Evolutionary conservation across 768 basidiomycete species (phyloP), one percentile per base, ranked within the genome.

Genomic region (Artomyces pyxidatus): DNA sequence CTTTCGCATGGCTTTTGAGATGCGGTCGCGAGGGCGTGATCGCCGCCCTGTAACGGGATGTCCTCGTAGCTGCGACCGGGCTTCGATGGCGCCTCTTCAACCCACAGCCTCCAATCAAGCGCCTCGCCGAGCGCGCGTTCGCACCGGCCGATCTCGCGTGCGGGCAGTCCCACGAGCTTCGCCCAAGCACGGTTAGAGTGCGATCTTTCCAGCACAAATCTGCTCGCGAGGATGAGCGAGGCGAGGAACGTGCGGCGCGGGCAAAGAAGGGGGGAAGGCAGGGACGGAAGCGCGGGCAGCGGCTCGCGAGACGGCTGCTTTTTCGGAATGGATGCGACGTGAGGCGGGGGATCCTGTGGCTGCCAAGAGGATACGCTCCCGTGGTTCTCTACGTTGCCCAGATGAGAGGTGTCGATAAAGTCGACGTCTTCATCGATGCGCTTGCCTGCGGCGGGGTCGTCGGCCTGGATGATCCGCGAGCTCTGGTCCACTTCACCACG

Each of bases 171-270:
- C n/a, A 86, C 88, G 6, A 97, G 75, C 59, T 93, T 92, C 1
- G 88, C 87, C 94, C 94, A 96, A 14, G 93, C 92, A 23, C 82
- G 80, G 63, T 96, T 95, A 10, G 89, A 92, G 59, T 94, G 96
- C 35, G 87, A 90, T 44, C 88, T 83, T 60, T 97, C 93, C 68
- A 93, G 91, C 53, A 87, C 81, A 62, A 94, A 94, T 58, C 96
- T 97, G 14, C 87, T 85, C 0, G 93, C 94, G 45, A 91, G 73
- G 49, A 97, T 90, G 37, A 97, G 71, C 0, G 88, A 81, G 0
- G 90, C 90, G 9, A 96, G 72, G 65, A 97, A 95, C 0, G 90
- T 80, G 22, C 93, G 78, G 23, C 92, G 80, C 2, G 93, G 90
- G 59, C 93, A 95, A 35, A 90, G 74, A 23, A 96, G 76, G 0